phyloP scores from a whole-genome alignment of 2,329 filamentous ascomycete genomes.

The Mycosphaerella sp. region DNA sequence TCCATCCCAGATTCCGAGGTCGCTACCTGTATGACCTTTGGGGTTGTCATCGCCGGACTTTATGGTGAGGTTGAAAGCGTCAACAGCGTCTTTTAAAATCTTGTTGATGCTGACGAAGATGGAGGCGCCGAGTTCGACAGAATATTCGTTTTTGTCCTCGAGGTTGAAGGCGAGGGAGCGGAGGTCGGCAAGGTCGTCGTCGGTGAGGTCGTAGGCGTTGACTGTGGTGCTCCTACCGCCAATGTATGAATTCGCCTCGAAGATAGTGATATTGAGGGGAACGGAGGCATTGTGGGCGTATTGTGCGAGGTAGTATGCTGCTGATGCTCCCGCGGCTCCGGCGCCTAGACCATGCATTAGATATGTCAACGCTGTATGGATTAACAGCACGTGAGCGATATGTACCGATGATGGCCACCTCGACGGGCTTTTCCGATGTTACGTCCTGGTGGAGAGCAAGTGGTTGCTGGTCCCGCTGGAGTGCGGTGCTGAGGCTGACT shows the following conservation, averaged over 20 bases:
- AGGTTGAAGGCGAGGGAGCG: conserved; percentile 65
- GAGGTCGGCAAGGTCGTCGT: conserved; percentile 43
- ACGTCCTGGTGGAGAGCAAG: conserved; percentile 6
- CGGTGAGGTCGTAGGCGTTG: conserved; percentile 55
- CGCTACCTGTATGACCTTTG: conserved; percentile 46
- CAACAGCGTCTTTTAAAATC: conserved; percentile 69
- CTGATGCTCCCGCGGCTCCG: conserved; percentile 78
- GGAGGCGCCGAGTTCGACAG: conserved; percentile 80
- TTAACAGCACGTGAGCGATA: no score
- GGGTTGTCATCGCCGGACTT: conserved; percentile 31
- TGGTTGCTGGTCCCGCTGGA: conserved; percentile 9
- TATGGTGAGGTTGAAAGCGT: conserved; percentile 62
- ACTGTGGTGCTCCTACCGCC: conserved; percentile 86
- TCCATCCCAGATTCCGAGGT: conserved; percentile 82
- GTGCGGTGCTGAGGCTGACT: background rate
- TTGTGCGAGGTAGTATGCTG: conserved; percentile 73
- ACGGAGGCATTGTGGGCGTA: conserved; percentile 58
- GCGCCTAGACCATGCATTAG: conserved; percentile 55
- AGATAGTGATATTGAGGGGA: conserved; percentile 73
- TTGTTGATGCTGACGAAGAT: conserved; percentile 84
- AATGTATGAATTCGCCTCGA: conserved; percentile 69
- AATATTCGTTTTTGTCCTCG: conserved; percentile 29
- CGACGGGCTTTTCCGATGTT: conserved; percentile 8
- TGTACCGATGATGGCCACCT: conserved; percentile 19
- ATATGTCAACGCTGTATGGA: background rate